Evolutionary conservation across 78 protist genomes (phyloP).

Genomic region (Trichosphaerium sp.): DNA sequence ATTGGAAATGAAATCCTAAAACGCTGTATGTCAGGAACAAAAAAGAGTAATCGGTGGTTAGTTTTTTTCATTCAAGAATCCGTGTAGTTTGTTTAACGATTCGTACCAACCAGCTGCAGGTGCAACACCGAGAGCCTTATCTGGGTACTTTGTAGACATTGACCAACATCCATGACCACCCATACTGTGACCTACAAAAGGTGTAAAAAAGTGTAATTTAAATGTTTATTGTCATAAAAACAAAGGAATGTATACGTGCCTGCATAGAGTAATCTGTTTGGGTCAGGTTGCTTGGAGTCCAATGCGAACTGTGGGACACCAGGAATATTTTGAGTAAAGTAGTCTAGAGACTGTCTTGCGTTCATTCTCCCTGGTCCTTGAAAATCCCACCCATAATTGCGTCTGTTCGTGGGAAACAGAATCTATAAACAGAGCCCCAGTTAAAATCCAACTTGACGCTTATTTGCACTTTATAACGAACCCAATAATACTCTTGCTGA

Average conservation of each 20-base stretch:
- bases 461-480: too few relatives aligned
- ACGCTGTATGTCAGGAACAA: too few relatives aligned
- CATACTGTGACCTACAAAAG: slow-evolving; percentile 36
- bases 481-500: slow-evolving; percentile 34
- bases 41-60: too few relatives aligned
- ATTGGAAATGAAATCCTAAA: slow-evolving; percentile 7
- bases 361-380: slow-evolving; percentile 11
- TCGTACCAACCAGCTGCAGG: slow-evolving; percentile 50
- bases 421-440: too few relatives aligned
- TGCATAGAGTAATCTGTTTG: background rate
- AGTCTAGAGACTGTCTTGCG: slow-evolving; percentile 6
- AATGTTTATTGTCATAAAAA: too few relatives aligned
- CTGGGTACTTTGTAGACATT: slow-evolving; percentile 19
- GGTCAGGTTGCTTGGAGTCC: background rate
- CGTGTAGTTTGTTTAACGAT: too few relatives aligned
- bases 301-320: slow-evolving; percentile 1
- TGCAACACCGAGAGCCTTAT: background rate
- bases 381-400: slow-evolving; percentile 27
- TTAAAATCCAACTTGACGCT: too few relatives aligned
- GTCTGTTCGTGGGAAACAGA: slow-evolving; percentile 26
- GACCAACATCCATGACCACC: slow-evolving; percentile 17
- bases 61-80: too few relatives aligned
- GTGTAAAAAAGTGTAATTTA: too few relatives aligned
- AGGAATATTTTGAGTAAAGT: slow-evolving; percentile 1
- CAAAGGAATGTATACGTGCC: too few relatives aligned